A percentile compares a stretch with the other conserved stretches of the same genome.
These are phyloP conservation scores for Xylariaceae sp. DNA, from an alignment of 2,329 filamentous ascomycete species.

Conservation along the genomic window DNA sequence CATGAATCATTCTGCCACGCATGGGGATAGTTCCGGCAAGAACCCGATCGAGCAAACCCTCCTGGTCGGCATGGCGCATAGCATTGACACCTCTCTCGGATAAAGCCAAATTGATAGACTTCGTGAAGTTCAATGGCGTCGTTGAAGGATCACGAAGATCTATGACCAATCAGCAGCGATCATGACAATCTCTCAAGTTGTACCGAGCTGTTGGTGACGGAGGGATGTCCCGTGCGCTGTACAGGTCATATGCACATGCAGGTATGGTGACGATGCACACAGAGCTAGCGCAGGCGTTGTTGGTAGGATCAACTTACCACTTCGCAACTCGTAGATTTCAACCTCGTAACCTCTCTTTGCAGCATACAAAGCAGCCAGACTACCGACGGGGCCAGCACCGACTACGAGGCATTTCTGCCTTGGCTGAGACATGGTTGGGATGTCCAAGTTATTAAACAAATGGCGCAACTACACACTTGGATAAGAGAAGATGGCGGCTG, in stretches of 20 bases:
- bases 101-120: slow-evolving; percentile 95
- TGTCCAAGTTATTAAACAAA: neutral
- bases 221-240: neutral
- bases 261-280: slow-evolving; percentile 1
- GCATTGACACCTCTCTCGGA: slow-evolving; percentile 93
- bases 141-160: slow-evolving; percentile 84
- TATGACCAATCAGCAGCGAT: slow-evolving; percentile 38
- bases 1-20: slow-evolving; percentile 95
- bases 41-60: slow-evolving; percentile 69
- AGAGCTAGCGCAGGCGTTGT: neutral
- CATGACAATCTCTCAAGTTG: neutral
- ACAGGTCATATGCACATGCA: neutral
- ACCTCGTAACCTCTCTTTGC: slow-evolving; percentile 85
- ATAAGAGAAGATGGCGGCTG: too few relatives aligned
- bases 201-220: neutral
- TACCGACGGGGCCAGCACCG: slow-evolving; percentile 90
- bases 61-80: slow-evolving; percentile 66
- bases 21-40: slow-evolving; percentile 83
- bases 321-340: slow-evolving; percentile 88
- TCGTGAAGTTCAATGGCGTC: slow-evolving; percentile 88
- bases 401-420: slow-evolving; percentile 75
- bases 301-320: slow-evolving; percentile 59
- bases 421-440: slow-evolving; percentile 8
- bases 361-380: slow-evolving; percentile 88
- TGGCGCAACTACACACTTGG: too few relatives aligned